These are phyloP conservation scores for Cornus suecica DNA, from an alignment of 148 eudicot species.

Conservation along the genomic window DNA sequence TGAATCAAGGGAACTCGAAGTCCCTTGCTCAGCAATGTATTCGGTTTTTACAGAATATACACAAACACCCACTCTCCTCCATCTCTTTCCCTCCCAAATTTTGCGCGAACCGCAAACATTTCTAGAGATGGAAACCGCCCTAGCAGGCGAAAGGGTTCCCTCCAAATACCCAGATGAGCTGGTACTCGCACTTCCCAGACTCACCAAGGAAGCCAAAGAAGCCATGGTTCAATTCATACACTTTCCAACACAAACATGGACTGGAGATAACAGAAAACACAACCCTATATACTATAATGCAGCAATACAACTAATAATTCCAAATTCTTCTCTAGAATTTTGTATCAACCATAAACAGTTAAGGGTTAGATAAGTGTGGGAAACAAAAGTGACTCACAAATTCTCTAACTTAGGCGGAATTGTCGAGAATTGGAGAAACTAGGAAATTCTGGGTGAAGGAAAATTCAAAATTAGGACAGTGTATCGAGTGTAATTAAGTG, in stretches of 20 bases:
- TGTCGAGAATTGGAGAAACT: slow-evolving; percentile 7
- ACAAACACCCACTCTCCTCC: slow-evolving; percentile 79
- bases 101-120: slow-evolving; percentile 45
- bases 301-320: background rate
- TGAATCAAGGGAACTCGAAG: slow-evolving; percentile 64
- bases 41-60: slow-evolving; percentile 69
- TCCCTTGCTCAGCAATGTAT: slow-evolving; percentile 70
- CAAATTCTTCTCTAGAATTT: background rate
- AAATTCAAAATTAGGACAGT: background rate
- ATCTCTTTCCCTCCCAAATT: slow-evolving; percentile 52
- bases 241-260: slow-evolving; percentile 19
- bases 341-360: background rate
- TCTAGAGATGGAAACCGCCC: slow-evolving; percentile 44
- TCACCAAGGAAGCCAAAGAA: slow-evolving; percentile 85
- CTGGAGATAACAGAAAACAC: slow-evolving; percentile 7
- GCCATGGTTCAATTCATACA: slow-evolving; percentile 45
- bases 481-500: background rate
- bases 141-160: slow-evolving; percentile 51
- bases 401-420: background rate
- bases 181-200: slow-evolving; percentile 66
- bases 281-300: slow-evolving; percentile 19
- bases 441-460: background rate
- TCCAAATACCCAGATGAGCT: slow-evolving; percentile 57
- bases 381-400: background rate
- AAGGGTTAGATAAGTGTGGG: background rate